phyloP scores from a whole-genome alignment of 2,329 filamentous ascomycete genomes.

The Coccinonectria pachysandricola region DNA sequence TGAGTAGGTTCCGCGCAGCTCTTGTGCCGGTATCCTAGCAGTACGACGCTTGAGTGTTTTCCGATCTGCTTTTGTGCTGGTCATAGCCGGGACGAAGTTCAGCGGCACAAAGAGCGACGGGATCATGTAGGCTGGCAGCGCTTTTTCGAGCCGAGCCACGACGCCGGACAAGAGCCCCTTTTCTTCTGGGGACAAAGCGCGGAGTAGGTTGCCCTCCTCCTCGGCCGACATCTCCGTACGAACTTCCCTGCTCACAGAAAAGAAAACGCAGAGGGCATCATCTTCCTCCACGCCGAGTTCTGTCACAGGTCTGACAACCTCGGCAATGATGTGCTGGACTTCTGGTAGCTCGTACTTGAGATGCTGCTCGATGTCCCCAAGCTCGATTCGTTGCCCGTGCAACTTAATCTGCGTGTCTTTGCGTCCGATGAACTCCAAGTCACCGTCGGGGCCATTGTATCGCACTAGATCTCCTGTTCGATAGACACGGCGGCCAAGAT shows the following conservation, averaged over 20 bases:
- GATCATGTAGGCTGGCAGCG: too few relatives aligned
- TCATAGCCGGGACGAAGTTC: constrained; percentile 6
- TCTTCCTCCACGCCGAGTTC: too few relatives aligned
- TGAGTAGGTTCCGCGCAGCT: background rate
- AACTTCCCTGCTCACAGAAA: too few relatives aligned
- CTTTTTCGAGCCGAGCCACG: too few relatives aligned
- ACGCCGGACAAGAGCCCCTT: too few relatives aligned
- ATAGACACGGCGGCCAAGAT: constrained; percentile 2
- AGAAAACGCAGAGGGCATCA: too few relatives aligned
- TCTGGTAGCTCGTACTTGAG: background rate
- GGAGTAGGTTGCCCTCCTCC: too few relatives aligned
- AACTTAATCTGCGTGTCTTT: constrained; percentile 20
- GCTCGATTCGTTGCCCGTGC: constrained; percentile 18
- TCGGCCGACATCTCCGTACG: too few relatives aligned
- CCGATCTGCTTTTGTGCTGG: constrained; percentile 14
- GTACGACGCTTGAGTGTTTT: constrained; percentile 1
- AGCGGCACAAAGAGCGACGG: constrained; percentile 9
- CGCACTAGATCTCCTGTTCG: constrained; percentile 4
- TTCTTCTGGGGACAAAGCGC: too few relatives aligned
- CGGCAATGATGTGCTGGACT: too few relatives aligned
- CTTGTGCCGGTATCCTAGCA: constrained; percentile 27
- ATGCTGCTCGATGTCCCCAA: constrained; percentile 17
- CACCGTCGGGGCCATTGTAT: constrained; percentile 13
- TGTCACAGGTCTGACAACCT: background rate
- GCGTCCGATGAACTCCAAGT: constrained; percentile 11